These are phyloP conservation scores for Tuber indicum DNA, from an alignment of 495 filamentous ascomycete genomes.

Conservation along the genomic window DNA sequence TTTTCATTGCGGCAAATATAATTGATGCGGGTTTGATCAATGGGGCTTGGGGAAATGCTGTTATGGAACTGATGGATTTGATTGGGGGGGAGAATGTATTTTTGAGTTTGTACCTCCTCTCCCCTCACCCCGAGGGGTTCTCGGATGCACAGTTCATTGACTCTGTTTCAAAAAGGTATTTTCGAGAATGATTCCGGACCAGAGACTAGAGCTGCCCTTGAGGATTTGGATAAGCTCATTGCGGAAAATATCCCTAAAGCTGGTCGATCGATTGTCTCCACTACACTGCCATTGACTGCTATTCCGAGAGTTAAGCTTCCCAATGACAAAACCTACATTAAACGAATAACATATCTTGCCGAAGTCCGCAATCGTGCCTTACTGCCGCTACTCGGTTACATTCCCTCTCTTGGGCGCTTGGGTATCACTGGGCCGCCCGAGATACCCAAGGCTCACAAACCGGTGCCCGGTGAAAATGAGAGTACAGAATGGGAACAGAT, in stretches of 20 bases:
- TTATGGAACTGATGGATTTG: constrained; percentile 58
- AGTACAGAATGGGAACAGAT: constrained; percentile 17
- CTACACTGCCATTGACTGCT: constrained; percentile 40
- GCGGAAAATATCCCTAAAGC: constrained; percentile 53
- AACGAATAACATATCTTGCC: constrained; percentile 70
- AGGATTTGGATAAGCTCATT: constrained; percentile 44
- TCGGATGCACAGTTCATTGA: neutral
- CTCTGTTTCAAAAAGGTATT: constrained; percentile 37
- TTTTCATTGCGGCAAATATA: constrained; percentile 71
- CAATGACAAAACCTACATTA: constrained; percentile 55
- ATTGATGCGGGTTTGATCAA: constrained; percentile 59
- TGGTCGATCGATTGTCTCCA: constrained; percentile 43
- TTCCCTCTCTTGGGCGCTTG: constrained; percentile 28
- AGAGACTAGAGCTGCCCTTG: constrained; percentile 45
- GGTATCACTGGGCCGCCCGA: constrained; percentile 14
- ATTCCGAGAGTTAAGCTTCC: constrained; percentile 57
- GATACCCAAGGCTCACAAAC: constrained; percentile 3
- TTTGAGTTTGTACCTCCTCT: constrained; percentile 43
- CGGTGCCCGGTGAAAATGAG: neutral
- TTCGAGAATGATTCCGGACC: constrained; percentile 67
- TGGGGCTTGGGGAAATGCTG: constrained; percentile 60
- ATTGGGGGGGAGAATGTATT: constrained; percentile 54
- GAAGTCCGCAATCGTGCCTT: constrained; percentile 71
- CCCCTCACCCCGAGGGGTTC: neutral
- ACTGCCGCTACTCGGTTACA: constrained; percentile 51